Evolutionary conservation across 140 eudicot genomes (phyloP), one percentile per base, ranked within the genome.

Genomic region (Senecio squalidus): DNA sequence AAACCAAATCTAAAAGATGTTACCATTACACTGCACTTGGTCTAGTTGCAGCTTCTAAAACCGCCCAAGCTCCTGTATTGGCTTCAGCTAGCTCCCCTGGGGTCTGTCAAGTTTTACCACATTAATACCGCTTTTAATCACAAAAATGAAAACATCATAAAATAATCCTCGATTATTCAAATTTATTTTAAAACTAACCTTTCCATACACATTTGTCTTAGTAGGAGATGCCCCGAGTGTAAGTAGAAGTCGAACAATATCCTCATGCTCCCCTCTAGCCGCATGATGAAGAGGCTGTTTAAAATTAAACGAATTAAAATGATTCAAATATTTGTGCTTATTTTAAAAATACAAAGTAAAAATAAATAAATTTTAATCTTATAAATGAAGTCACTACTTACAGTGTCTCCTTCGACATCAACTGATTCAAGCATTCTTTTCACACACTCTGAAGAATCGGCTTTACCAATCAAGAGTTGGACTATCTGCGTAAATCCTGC

Each of bases 211-310:
- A 66, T 86, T 91, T 50, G 70, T 60, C 64, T 20, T 81, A 0
- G 80, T 65, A 28, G 91, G 82, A 47, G 94, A 91, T 40, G 94
- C 94, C 17, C 95, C 91, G 24, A 68, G 31, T 31, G 77, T 74
- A 58, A 91, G 83, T 64, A 91, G 62, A 70, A 91, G 69, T 67
- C 64, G 59, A 40, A 86, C 72, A 47, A 81, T 70, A 48, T 76
- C 69, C 51, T 56, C 82, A 36, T 86, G 84, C 57, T 90, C 95
- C 5, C 98, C 98, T 68, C 95, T 81, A 21, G 88, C 98, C 20
- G 98, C 95, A 57, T 90, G 95, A 76, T 90, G 98, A 61, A 90
- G 95, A 66, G 98, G 98, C 98, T 90, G 74, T 38, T 27, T 14
- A 67, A 22, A 9, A 20, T 41, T 15, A 66, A 21, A 27, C 21